Evolutionary conservation across 805 yeast genomes (phyloP), one percentile per base, ranked within the genome.

Genomic region (Aciculoconidium aculeatum): DNA sequence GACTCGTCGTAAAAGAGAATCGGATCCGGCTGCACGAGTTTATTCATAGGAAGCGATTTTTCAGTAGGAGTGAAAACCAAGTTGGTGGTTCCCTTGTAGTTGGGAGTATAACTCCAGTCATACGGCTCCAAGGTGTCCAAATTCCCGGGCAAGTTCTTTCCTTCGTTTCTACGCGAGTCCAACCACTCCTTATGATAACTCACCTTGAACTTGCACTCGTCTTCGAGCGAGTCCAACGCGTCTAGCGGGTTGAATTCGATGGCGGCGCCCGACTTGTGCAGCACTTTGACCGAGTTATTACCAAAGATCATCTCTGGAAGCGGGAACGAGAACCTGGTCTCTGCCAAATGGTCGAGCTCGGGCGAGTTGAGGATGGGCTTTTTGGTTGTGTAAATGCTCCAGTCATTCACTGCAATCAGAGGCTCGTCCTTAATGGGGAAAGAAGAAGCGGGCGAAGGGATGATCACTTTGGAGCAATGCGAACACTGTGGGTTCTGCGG

Each of bases 251-350:
- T 79, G 55, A 88, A 87, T 23, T 63, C 67, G 9, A 90, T 65
- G 36, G 72, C 67, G 28, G 57, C 44, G 6, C 54, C 55, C 2
- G 55, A 46, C 25, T 47, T 48, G 23, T 58, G 65, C 33, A 61
- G 52, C 4, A 51, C 62, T 28, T 65, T 70, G 7, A 87, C 75
- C 33, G 58, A 56, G 49, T 83, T 88, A 42, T 83, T 75, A 7
- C 97, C 97, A 58, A 92, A 92, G 5, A 92, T 87, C 97, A 92
- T 92, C 53, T 92, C 99, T 1, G 99, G 99, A 23, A 90, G 58
- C 0, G 97, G 95, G 37, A 90, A 74, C 10, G 77, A 77, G 30
- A 80, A 67, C 30, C 77, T 50, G 8, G 49, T 39, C 4, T 70
- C 72, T 52, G 76, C 82, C 46, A 80, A 70, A 2, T 55, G 56